These are phyloP conservation scores for Tolypocladium pustulatum DNA, from an alignment of 2,329 filamentous ascomycete genomes.

Conservation along the genomic window DNA sequence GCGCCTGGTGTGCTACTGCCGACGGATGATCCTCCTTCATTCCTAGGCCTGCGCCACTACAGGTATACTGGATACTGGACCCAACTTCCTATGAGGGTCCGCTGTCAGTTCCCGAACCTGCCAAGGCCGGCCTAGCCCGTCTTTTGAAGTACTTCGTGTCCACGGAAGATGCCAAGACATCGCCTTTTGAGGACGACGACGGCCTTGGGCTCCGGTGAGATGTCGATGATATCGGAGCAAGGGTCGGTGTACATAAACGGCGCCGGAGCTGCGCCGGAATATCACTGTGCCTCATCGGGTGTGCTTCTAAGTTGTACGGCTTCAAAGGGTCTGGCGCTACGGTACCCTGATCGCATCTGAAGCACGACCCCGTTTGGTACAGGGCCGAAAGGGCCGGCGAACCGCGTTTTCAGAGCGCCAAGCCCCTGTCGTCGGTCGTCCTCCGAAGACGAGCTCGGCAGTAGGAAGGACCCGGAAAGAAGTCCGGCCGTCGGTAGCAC, in stretches of 20 bases:
- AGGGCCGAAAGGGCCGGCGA: background rate
- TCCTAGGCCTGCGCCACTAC: background rate
- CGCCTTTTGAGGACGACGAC: background rate
- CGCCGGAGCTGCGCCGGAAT: background rate
- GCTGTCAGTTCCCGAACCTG: background rate
- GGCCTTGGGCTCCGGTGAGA: background rate
- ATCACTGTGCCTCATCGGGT: background rate
- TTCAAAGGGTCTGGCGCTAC: background rate
- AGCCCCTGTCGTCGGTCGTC: background rate
- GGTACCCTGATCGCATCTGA: background rate
- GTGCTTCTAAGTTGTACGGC: background rate
- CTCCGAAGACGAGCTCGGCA: background rate
- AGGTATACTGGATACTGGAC: background rate
- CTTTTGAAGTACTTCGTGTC: background rate
- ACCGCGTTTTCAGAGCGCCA: background rate
- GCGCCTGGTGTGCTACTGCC: background rate
- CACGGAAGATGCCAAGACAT: background rate
- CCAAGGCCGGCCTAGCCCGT: background rate
- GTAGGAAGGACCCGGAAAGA: background rate
- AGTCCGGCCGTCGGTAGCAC: background rate
- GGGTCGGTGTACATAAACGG: background rate
- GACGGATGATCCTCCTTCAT: background rate
- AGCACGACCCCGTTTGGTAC: no score
- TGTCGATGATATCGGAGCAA: background rate
- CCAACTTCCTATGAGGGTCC: background rate